Percentiles rank a stretch among this genome's conserved stretches.
Conservation (phyloP, 2,329 filamentous ascomycete species). For the Tympanopsis confertula region DNA sequence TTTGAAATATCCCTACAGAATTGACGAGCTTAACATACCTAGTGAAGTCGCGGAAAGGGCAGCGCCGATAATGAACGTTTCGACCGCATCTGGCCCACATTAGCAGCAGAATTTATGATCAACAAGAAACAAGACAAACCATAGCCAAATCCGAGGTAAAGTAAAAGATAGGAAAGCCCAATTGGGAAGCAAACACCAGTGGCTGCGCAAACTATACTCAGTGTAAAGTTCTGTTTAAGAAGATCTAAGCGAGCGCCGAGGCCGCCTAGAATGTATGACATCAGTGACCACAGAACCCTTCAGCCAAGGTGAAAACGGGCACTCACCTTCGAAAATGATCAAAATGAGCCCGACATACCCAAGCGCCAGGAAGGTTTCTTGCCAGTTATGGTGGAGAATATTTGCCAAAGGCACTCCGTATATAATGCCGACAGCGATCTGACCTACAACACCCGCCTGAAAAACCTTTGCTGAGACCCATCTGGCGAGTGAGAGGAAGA, state of each 20-base stretch:
- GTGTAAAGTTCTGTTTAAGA: slow-evolving; percentile 27
- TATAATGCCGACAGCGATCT: slow-evolving; percentile 31
- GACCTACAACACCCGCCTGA: slow-evolving; percentile 31
- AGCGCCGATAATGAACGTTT: slow-evolving; percentile 14
- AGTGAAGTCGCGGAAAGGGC: slow-evolving; percentile 19
- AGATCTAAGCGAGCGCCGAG: slow-evolving; percentile 31
- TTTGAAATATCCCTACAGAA: slow-evolving; percentile 2
- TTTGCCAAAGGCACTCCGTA: slow-evolving; percentile 31
- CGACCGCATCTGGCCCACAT: slow-evolving; percentile 8
- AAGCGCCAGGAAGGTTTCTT: slow-evolving; percentile 29
- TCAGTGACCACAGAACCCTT: neutral
- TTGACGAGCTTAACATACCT: slow-evolving; percentile 10
- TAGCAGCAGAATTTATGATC: slow-evolving; percentile 11
- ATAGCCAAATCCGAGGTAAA: slow-evolving; percentile 29
- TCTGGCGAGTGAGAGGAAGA: slow-evolving; percentile 26
- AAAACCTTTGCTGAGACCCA: slow-evolving; percentile 26
- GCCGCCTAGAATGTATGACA: slow-evolving; percentile 18
- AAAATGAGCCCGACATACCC: slow-evolving; percentile 35
- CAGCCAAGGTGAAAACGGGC: neutral
- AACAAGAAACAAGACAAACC: slow-evolving; percentile 4
- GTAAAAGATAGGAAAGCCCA: slow-evolving; percentile 26
- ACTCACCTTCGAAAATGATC: slow-evolving; percentile 31
- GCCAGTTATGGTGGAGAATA: slow-evolving; percentile 27
- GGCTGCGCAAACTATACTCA: slow-evolving; percentile 26
- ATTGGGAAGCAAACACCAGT: slow-evolving; percentile 33